Evolutionary conservation across 1,139 yeast species (phyloP).

Genomic region (Hyphopichia khmerensis): DNA sequence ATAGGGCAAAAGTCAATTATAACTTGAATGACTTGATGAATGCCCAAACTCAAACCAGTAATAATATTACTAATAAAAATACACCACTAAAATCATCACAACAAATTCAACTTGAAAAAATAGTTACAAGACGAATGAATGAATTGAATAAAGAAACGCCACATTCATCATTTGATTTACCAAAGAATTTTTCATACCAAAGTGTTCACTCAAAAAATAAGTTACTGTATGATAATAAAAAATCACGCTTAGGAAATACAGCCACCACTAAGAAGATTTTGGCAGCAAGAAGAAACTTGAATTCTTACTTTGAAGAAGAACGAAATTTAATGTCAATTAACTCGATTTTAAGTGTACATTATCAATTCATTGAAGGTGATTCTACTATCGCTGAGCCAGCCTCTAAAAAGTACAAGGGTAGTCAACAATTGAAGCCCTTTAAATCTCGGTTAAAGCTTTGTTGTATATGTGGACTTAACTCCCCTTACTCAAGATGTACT

Average conservation of each 20-base stretch:
- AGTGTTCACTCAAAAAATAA: constrained; percentile 24
- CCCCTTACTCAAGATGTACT: constrained; percentile 40
- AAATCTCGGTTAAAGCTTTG: constrained; percentile 41
- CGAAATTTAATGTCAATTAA: constrained; percentile 44
- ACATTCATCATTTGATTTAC: constrained; percentile 35
- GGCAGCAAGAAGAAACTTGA: constrained; percentile 46
- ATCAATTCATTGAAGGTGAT: constrained; percentile 31
- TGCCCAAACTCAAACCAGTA: constrained; percentile 41
- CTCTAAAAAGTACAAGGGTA: constrained; percentile 11
- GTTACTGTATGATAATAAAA: constrained; percentile 20
- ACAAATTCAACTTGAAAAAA: constrained; percentile 42
- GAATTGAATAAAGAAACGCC: constrained; percentile 38
- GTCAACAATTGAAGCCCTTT: constrained; percentile 14
- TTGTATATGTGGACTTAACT: constrained; percentile 42
- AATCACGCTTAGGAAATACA: constrained; percentile 41
- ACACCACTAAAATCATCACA: constrained; percentile 41
- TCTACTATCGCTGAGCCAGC: constrained; percentile 13
- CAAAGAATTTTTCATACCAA: constrained; percentile 41
- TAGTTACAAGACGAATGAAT: constrained; percentile 35
- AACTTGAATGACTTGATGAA: constrained; percentile 46
- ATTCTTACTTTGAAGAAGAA: constrained; percentile 49
- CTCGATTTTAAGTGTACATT: constrained; percentile 40
- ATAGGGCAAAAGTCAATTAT: constrained; percentile 45
- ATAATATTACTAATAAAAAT: constrained; percentile 24
- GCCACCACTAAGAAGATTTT: constrained; percentile 46